These are phyloP conservation scores for Pisolithus thermaeus DNA, from an alignment of 1,284 basidiomycete genomes.

Conservation along the genomic window DNA sequence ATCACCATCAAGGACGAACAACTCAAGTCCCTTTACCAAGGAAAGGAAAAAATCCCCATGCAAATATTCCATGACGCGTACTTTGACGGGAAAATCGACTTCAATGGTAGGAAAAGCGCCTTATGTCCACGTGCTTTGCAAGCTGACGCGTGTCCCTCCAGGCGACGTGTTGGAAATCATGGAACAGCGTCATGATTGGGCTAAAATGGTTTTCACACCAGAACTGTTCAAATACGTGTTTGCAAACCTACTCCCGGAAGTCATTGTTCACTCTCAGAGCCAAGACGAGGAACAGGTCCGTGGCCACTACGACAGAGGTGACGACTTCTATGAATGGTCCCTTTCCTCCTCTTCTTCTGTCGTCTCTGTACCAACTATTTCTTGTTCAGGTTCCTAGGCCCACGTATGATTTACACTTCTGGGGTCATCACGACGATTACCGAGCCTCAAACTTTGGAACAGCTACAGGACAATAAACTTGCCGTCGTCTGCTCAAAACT, in stretches of 20 bases:
- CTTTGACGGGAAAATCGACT: conserved; percentile 94
- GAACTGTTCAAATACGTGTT: conserved; percentile 96
- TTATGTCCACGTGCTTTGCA: conserved; percentile 7
- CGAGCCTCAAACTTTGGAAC: conserved; percentile 82
- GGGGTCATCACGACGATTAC: conserved; percentile 80
- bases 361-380: background rate
- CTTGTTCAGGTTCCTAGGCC: conserved; percentile 75
- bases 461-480: conserved; percentile 98
- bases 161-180: conserved; percentile 91
- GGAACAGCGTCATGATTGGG: conserved; percentile 96
- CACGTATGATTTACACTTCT: conserved; percentile 96
- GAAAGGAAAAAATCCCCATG: conserved; percentile 93
- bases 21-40: conserved; percentile 74
- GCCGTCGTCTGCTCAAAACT: conserved; percentile 94
- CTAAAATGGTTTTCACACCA: conserved; percentile 80
- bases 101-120: conserved; percentile 64
- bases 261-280: conserved; percentile 82
- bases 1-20: conserved; percentile 85
- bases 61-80: conserved; percentile 97
- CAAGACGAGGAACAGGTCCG: conserved; percentile 97
- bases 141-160: conserved; percentile 26
- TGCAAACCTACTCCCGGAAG: conserved; percentile 84
- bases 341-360: conserved; percentile 2
- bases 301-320: conserved; percentile 95
- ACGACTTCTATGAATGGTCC: conserved; percentile 90